These are phyloP conservation scores for Rhizophagus clarus DNA, from an alignment of 192 early-diverging fungal species.

Conservation along the genomic window DNA sequence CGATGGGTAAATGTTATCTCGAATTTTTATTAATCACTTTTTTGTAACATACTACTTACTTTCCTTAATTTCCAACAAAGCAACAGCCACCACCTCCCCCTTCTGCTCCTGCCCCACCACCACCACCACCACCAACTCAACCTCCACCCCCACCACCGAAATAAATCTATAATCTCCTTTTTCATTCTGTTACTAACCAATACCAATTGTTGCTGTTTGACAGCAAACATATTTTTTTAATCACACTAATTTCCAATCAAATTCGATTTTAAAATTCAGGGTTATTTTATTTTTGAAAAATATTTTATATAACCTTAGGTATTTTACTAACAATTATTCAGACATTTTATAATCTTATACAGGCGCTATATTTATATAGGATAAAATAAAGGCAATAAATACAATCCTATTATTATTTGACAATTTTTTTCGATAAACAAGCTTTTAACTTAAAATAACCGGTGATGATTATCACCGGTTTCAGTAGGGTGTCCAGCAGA, in stretches of 20 bases:
- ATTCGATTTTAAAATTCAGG: no score
- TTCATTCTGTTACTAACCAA: background rate
- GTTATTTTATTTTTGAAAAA: no score
- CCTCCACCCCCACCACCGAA: conserved; percentile 28
- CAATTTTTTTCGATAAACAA: no score
- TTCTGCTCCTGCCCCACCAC: conserved; percentile 30
- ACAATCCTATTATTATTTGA: no score
- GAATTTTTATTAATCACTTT: background rate
- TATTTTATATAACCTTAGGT: no score
- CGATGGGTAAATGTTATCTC: conserved; percentile 13
- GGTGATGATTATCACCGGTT: no score
- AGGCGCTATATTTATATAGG: no score
- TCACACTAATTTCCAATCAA: background rate
- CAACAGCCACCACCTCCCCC: conserved; percentile 33
- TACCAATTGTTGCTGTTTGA: background rate
- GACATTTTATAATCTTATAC: no score
- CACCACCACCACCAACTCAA: conserved; percentile 19
- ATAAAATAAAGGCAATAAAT: no score
- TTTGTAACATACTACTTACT: background rate
- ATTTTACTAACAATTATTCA: no score
- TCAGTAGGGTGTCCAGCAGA: no score
- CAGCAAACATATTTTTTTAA: background rate
- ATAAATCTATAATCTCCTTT: background rate
- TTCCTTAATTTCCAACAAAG: background rate
- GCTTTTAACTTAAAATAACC: no score